Percentiles rank a stretch among this genome's conserved stretches.
These are phyloP conservation scores for Prunella vulgaris DNA, from an alignment of 257 asterid species.

Conservation along the genomic window DNA sequence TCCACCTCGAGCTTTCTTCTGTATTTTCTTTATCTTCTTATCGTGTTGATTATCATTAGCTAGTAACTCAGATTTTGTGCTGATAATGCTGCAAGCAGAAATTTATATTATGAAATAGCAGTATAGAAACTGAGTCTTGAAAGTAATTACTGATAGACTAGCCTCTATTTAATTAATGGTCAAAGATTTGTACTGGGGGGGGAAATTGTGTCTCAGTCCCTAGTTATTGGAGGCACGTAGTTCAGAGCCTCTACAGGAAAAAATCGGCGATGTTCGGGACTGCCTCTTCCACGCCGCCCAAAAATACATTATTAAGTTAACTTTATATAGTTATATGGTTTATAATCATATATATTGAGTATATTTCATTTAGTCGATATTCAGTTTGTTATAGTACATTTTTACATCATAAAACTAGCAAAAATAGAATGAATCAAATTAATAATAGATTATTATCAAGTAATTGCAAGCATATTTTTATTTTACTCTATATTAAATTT, in stretches of 20 bases:
- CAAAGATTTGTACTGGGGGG: neutral
- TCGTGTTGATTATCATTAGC: constrained; percentile 32
- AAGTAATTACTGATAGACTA: neutral
- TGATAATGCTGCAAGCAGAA: constrained; percentile 28
- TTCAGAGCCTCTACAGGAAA: no score
- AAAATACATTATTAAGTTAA: neutral
- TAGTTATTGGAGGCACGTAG: no score
- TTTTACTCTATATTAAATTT: neutral
- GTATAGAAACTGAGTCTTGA: neutral
- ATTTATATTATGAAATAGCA: neutral
- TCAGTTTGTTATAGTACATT: neutral
- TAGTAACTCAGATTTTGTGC: constrained; percentile 21
- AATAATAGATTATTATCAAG: neutral
- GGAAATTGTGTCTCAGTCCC: no score
- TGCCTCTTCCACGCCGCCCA: neutral
- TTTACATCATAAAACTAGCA: neutral
- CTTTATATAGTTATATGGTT: neutral
- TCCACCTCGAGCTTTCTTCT: constrained; percentile 36
- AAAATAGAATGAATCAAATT: neutral
- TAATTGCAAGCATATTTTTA: neutral
- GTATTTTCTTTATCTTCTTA: constrained; percentile 41
- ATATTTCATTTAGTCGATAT: neutral
- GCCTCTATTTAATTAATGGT: neutral
- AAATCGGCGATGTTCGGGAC: neutral
- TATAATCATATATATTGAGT: neutral